A percentile compares a stretch with the other conserved stretches of the same genome.
phyloP scores from a whole-genome alignment of 768 basidiomycete genomes.

The Phylloporus sp. region DNA sequence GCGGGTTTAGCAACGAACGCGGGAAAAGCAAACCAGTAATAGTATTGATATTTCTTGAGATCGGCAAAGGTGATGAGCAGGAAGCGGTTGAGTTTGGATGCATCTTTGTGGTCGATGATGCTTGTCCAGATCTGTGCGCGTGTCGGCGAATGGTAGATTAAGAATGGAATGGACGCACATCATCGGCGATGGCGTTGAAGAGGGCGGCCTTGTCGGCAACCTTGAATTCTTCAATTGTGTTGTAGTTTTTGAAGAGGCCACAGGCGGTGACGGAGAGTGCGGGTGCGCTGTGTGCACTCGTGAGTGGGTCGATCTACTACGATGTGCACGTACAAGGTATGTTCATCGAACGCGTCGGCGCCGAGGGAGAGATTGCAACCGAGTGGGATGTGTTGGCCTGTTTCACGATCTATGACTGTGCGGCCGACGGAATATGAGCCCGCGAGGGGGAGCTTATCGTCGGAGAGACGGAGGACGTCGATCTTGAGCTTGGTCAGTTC shows the following conservation, averaged over 20 bases:
- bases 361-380: slow-evolving; percentile 63
- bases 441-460: slow-evolving; percentile 56
- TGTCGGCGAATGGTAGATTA: not conserved
- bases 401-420: slow-evolving; percentile 70
- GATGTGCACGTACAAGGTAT: slow-evolving; percentile 38
- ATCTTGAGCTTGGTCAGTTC: slow-evolving; percentile 85
- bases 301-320: slow-evolving; percentile 6
- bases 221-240: slow-evolving; percentile 96
- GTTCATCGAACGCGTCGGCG: slow-evolving; percentile 55
- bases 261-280: slow-evolving; percentile 46
- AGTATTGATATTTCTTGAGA: slow-evolving; percentile 96
- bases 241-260: slow-evolving; percentile 89
- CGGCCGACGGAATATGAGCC: slow-evolving; percentile 71
- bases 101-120: slow-evolving; percentile 47
- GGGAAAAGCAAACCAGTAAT: slow-evolving; percentile 98
- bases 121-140: slow-evolving; percentile 61
- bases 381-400: slow-evolving; percentile 67
- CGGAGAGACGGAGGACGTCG: slow-evolving; percentile 79
- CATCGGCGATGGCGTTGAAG: slow-evolving; percentile 66
- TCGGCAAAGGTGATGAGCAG: slow-evolving; percentile 92
- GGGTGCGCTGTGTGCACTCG: slow-evolving; percentile 33
- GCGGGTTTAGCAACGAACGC: slow-evolving; percentile 85
- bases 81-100: slow-evolving; percentile 65
- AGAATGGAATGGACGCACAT: slow-evolving; percentile 38
- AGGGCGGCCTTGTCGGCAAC: slow-evolving; percentile 82